Evolutionary conservation across 352 stramenopile species (phyloP), one percentile per base, ranked within the genome.

Genomic region (Phytophthora melonis): DNA sequence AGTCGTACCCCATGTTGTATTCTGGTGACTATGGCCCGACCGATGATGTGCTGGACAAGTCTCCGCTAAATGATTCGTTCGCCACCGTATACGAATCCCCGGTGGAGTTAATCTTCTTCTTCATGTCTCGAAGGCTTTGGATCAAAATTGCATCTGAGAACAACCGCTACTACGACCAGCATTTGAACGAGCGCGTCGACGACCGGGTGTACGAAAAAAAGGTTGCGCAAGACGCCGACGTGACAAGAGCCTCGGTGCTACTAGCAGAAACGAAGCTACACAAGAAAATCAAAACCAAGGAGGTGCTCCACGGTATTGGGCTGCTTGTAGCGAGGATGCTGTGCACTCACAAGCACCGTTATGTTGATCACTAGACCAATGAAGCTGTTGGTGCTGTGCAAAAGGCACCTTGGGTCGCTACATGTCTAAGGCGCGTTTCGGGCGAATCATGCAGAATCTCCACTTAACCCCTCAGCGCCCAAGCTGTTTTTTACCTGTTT

Each of bases 131-230:
- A 27, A 41, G 39, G 8, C 41, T 72, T 6, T 72, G 63, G 63
- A 10, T 41, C n/a, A 0, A 47, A 2, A 63, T 71, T 18, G 63
- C 69, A 1, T 36, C 23, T 0, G 68, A 75, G 18, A 71, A 49
- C 19, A 75, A 67, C 19, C 19, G 45, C 0, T 76, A 76, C 50
- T 76, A 58, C 56, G 27, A 63, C 1, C 57, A 68, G 41, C 41
- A 72, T 10, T 36, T 72, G 9, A 67, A 66, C 3, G 41, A 55
- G 2, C 18, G 30, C 0, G 58, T 72, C 5, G 50, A 60, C 8
- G n/a, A n/a, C n/a, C 39, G 36, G 1, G 72, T 72, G 21, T 61
- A 68, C 39, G 10, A 43, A 9, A 45, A 52, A 18, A 27, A 63
- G 30, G 23, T 23, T 7, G 41, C 0, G 2, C 21, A 16, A 19